Evolutionary conservation across 148 eudicot genomes (phyloP).

Genomic region (Spergularia bocconei): DNA sequence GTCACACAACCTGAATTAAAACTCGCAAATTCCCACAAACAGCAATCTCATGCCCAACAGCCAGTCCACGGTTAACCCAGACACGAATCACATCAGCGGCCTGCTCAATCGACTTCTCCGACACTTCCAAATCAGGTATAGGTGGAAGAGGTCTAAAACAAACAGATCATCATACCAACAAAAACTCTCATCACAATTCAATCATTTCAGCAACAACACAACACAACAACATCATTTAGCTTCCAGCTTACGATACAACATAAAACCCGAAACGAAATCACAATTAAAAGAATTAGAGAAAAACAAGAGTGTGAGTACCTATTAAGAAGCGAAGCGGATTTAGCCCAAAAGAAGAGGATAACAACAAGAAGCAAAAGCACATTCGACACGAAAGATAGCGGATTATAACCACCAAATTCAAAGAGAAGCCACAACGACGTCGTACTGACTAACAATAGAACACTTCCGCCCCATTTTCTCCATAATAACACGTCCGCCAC

Average conservation of each 20-base stretch:
- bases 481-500: constrained; percentile 86
- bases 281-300: neutral
- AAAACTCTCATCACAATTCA: neutral
- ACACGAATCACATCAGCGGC: constrained; percentile 56
- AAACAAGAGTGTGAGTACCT: constrained; percentile 36
- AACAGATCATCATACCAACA: neutral
- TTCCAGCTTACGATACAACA: neutral
- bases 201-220: neutral
- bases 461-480: constrained; percentile 53
- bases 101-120: constrained; percentile 59
- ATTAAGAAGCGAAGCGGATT: constrained; percentile 86
- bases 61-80: constrained; percentile 58
- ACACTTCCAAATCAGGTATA: constrained; percentile 77
- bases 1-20: constrained; percentile 52
- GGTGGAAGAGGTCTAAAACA: constrained; percentile 84
- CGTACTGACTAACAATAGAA: constrained; percentile 42
- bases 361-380: constrained; percentile 63
- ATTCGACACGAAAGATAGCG: constrained; percentile 58
- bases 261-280: neutral
- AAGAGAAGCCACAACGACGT: constrained; percentile 73
- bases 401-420: constrained; percentile 61
- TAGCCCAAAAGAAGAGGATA: constrained; percentile 91
- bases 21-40: constrained; percentile 64
- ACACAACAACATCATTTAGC: neutral
- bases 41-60: constrained; percentile 73